Percentiles rank a stretch among this genome's conserved stretches.
These are phyloP conservation scores for Pythium vanterpoolii DNA, from an alignment of 352 stramenopile genomes.

Conservation along the genomic window DNA sequence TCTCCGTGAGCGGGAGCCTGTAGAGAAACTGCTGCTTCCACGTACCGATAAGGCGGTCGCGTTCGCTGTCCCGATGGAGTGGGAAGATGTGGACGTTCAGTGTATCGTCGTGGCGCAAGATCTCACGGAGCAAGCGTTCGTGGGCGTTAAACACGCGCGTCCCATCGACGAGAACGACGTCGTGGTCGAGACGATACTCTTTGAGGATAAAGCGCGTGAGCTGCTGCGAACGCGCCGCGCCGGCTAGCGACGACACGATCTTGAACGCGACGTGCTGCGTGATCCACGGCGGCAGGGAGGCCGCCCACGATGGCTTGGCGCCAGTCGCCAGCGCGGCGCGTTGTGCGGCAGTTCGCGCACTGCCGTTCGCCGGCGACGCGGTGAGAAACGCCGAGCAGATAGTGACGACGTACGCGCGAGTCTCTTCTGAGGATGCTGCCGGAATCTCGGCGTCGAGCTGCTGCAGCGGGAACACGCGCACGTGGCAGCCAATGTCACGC, in stretches of 20 bases:
- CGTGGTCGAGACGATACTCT: constrained; percentile 34
- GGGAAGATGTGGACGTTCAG: constrained; percentile 41
- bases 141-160: constrained; percentile 35
- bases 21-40: constrained; percentile 37
- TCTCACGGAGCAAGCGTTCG: constrained; percentile 41
- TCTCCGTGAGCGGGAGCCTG: constrained; percentile 37
- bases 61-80: constrained; percentile 54
- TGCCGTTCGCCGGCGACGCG: constrained; percentile 1
- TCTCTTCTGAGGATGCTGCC: constrained; percentile 31
- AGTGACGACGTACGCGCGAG: constrained; percentile 43
- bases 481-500: constrained; percentile 35
- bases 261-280: constrained; percentile 42
- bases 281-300: constrained; percentile 39
- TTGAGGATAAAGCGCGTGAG: constrained; percentile 50
- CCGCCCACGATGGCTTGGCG: constrained; percentile 1
- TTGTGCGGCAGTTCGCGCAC: background rate
- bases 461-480: constrained; percentile 40
- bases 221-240: constrained; percentile 50
- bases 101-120: constrained; percentile 19
- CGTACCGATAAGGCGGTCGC: constrained; percentile 35
- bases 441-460: constrained; percentile 21
- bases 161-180: constrained; percentile 32
- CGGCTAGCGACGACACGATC: constrained; percentile 43
- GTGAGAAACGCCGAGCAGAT: constrained; percentile 33
- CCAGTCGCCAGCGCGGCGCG: background rate